Base-by-base conservation (phyloP, 2,329 filamentous ascomycete genomes). In the Aspergillus caelatus region DNA sequence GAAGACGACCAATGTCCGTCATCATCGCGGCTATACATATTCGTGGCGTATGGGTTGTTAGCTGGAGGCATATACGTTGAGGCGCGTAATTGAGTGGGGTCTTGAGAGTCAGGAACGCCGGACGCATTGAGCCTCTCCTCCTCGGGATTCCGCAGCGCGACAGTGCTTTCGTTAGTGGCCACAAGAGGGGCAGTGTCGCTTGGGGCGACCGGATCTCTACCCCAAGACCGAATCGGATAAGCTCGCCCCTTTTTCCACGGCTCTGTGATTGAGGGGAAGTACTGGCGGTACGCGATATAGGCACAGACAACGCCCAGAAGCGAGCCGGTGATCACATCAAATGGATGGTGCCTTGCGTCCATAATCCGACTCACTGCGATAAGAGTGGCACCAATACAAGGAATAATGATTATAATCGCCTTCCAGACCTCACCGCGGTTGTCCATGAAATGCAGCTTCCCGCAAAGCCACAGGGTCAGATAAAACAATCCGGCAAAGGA, bases 371-470 rank as follows among this genome's bases (percentile, higher is more conserved):
- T 83, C 43, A 84, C 82, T 7, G 85, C 84, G 59, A 88, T 80
- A 48, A 88, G 78, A 12, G 81, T 79, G 21, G 86, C 86, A 26
- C 79, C 84, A 19, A 88, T 78, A 11, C 81, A 79, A 1, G 86
- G 86, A 5, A 84, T 75, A 64, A 86, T 75, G 45, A 86, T 81
- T 26, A 88, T 71, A 61, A 87, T 80, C 2, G 83, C 76, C 70
- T 87, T 87, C 86, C 86, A 88, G 19, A 85, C 84, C 71, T 88
- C 85, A 36, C 86, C 86, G 64, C 84, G 83, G 60, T 85, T 86
- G 72, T 88, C 86, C 68, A 87, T 77, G 28, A 88, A 77, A 67
- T 88, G 86, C 26, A 88, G 77, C 71, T 88, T 88, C 41, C 84
- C 85, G n/a, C 83, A 80, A 23, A 88, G 78, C 74, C 86, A 88